A percentile compares a stretch with the other conserved stretches of the same genome.
phyloP scores from a whole-genome alignment of 2,329 filamentous ascomycete species.

The Pseudofabraea citricarpa region DNA sequence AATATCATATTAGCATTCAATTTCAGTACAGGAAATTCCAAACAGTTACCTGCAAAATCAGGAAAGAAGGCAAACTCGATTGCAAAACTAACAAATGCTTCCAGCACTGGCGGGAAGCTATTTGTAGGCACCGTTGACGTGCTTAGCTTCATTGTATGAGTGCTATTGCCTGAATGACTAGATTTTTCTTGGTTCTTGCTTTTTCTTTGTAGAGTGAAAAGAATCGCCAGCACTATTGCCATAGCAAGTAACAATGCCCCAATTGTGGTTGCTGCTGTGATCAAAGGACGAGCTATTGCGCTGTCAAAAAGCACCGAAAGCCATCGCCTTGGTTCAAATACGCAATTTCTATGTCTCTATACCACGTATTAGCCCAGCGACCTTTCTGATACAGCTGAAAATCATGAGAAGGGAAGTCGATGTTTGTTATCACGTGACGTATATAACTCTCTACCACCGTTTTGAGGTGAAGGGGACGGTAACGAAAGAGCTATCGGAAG shows the following conservation, averaged over 20 bases:
- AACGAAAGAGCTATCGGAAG: too few relatives aligned
- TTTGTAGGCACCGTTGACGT: background rate
- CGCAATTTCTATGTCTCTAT: too few relatives aligned
- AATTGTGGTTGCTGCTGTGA: background rate
- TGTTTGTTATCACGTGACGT: too few relatives aligned
- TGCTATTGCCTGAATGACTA: background rate
- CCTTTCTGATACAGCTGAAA: too few relatives aligned
- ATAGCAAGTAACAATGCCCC: background rate
- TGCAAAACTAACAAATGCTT: slow-evolving; percentile 42
- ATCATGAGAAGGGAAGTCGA: too few relatives aligned
- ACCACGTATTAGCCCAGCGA: too few relatives aligned
- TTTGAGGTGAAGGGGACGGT: too few relatives aligned
- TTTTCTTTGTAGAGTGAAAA: background rate
- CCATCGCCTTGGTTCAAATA: too few relatives aligned
- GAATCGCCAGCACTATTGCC: background rate
- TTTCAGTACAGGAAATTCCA: background rate
- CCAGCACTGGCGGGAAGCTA: slow-evolving; percentile 8
- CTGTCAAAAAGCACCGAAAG: too few relatives aligned
- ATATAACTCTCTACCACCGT: too few relatives aligned
- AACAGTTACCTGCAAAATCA: slow-evolving; percentile 39
- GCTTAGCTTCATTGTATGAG: background rate
- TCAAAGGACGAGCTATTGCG: too few relatives aligned
- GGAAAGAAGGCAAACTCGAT: slow-evolving; percentile 45
- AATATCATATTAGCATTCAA: background rate
- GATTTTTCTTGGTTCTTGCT: background rate